Evolutionary conservation across 2,329 filamentous ascomycete genomes (phyloP), one percentile per base, ranked within the genome.

Genomic region (Epicoccum nigrum): DNA sequence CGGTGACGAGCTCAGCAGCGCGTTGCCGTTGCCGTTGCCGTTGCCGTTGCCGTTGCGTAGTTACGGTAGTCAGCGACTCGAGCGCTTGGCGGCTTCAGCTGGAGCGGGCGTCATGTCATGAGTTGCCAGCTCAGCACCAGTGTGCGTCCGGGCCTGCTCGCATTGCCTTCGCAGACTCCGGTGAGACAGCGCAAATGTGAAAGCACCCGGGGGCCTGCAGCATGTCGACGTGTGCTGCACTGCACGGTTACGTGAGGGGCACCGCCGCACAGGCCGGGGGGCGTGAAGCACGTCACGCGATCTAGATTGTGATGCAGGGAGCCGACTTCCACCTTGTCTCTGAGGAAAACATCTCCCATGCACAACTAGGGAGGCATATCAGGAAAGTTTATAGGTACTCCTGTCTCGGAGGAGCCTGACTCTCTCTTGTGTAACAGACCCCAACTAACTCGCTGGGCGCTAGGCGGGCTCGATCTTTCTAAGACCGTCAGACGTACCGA

Each of bases 171-270:
- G 7, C 43, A 45, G 45, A 43, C 31, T 51, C 42, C 4, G 40
- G 34, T 48, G 40, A 40, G 45, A 54, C 50, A 32, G 32, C 35
- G 35, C 40, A 48, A 48, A 40, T 48, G 50, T 48, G 45, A 25
- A 25, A 25, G 23, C 23, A 9, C 23, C 23, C 23, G 23, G 6
- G 15, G 27, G 5, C 43, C 27, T 48, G 44, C 30, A 40, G 45
- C 50, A 45, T 51, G 49, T 45, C 43, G 56, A 49, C 49, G 39
- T 48, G 46, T 48, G 45, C 50, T 54, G 45, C 45, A 48, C 50
- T 54, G 45, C 45, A 48, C 50, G 50, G 43, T 52, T 52, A 52
- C 49, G 49, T 52, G 49, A 52, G 49, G 49, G 49, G 49, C 49
- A 52, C n/a, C n/a, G 23, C 23, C 49, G 49, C 37, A 46, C 38